Evolutionary conservation across 441 rosid genomes (phyloP).

Genomic region (Croton setiger): DNA sequence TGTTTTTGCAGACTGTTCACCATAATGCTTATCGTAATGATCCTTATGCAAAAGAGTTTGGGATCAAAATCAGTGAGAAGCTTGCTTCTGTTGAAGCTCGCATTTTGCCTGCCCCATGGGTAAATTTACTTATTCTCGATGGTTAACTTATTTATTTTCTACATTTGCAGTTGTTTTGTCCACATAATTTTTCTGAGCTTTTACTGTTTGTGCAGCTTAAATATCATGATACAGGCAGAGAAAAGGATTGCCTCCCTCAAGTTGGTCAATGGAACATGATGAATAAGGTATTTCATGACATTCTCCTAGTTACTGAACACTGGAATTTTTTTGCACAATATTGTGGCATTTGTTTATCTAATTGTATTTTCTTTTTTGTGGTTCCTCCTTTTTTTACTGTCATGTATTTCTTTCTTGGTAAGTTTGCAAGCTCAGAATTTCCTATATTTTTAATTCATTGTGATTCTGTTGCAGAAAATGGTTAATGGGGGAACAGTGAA

Average conservation of each 20-base stretch:
- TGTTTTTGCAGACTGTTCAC: conserved; percentile 52
- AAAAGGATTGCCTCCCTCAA: conserved; percentile 75
- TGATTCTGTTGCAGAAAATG: conserved; percentile 69
- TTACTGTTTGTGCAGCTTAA: conserved; percentile 57
- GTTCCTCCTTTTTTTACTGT: background rate
- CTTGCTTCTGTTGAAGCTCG: conserved; percentile 98
- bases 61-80: conserved; percentile 71
- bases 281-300: conserved; percentile 57
- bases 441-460: background rate
- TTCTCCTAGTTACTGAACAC: background rate
- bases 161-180: background rate
- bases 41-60: conserved; percentile 84
- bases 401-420: background rate
- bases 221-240: conserved; percentile 91
- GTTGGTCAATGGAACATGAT: conserved; percentile 98
- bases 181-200: background rate
- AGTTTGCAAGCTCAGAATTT: too few species aligned
- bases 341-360: background rate
- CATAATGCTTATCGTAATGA: conserved; percentile 73
- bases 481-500: conserved; percentile 88
- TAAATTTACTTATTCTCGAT: conserved; percentile 23
- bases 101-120: conserved; percentile 89
- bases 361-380: background rate
- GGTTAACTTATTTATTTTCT: background rate
- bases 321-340: background rate